Evolutionary conservation across 208 protist species (phyloP), one percentile per base, ranked within the genome.

Genomic region (Trypanosoma theileri): DNA sequence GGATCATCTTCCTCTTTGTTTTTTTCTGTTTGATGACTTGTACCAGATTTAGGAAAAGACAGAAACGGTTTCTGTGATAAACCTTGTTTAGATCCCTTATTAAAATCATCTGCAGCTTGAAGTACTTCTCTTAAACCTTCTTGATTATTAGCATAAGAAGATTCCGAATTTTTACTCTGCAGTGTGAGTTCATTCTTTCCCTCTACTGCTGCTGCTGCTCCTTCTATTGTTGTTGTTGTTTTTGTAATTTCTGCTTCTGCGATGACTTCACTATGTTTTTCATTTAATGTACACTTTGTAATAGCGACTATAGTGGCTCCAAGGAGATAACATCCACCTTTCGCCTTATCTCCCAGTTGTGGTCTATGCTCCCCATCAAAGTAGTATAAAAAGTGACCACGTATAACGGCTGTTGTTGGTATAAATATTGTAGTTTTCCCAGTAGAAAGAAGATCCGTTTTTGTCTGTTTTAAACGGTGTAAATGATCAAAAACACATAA

Each of bases 331-430:
- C 62, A 68, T 24, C 62, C 62, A n/a, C 62, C 62, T 24, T 68
- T 68, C 19, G 62, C 62, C 7, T 13, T 55, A 3, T 57, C 53
- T n/a, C 26, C 10, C 14, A 68, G 48, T 26, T 28, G 62, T n/a
- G 62, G 62, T 16, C 62, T 48, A n/a, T 42, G 17, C 22, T 42
- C 19, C 13, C 41, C 62, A 59, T 68, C 51, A 59, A 68, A 68
- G 62, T 68, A 55, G 19, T 57, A 68, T 21, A 68, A 17, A 68
- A 68, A 68, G 16, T 68, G 62, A 8, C 62, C 62, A 42, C 62
- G 62, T 14, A 68, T 57, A 12, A 26, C 48, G 22, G 57, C 48
- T 16, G 62, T 55, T 14, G 53, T 59, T 6, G 62, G 12, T 31
- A 46, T 12, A 57, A 68, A 68, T 31, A 26, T 24, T 35, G 35